Evolutionary conservation across 2,329 filamentous ascomycete genomes (phyloP), one percentile per base, ranked within the genome.

Genomic region (Xenoacremonium recifei): DNA sequence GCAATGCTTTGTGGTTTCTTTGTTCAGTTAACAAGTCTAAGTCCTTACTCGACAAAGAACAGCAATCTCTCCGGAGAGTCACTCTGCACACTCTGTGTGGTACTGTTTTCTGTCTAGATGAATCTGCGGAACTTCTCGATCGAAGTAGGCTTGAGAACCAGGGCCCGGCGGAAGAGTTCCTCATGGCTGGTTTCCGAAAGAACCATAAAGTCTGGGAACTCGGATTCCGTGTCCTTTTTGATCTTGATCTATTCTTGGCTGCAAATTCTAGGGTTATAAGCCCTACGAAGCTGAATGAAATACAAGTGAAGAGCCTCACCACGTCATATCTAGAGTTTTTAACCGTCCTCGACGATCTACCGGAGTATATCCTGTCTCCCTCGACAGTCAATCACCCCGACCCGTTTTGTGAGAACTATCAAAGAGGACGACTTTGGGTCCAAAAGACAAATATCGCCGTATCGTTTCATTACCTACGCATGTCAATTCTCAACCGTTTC

Each of bases 1-100:
- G 36, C 25, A 42, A 46, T 15, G 36, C 36, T n/a, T 42, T 42
- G 34, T 46, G 44, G 44, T 30, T 27, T 17, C 20, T 46, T 12
- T 45, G 25, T 18, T 40, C 42, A 6, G 34, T 21, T 5, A 33
- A 40, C 18, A 31, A 35, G 13, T 37, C 35, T 19, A 21, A 33
- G 18, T 37, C 37, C 12, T 16, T 45, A 29, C 16, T 37, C 6
- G 34, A 37, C 19, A 30, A 21, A 9, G 37, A 37, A 18, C 9
- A 27, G 13, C 23, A 13, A 27, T 9, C 23, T 27, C 23, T 27
- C 23, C 9, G 23, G 23, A 32, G 11, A 13, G 17, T 29, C 6
- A 15, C 13, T 34, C 30, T 34, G 20, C 29, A 18, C 4, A 21
- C 21, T 16, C 13, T 12, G 12, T 16, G 19, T 17, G 29, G 15